Conservation (phyloP, 2,329 filamentous ascomycete genomes). For the Talaromyces pinophilus region DNA sequence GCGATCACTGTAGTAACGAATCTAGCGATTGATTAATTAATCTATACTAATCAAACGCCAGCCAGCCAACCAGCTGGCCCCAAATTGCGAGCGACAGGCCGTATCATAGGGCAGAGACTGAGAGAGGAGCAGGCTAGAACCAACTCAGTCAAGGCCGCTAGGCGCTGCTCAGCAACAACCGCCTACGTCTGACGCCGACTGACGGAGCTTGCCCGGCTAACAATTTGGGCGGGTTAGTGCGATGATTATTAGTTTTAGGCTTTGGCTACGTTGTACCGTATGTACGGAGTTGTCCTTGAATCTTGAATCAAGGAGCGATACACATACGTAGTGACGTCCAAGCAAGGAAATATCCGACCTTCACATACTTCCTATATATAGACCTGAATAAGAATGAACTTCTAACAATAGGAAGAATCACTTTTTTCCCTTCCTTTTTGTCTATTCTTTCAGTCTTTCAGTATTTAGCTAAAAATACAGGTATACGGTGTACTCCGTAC, state of each 20-base stretch:
- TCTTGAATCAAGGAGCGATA: constrained; percentile 10
- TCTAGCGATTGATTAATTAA: constrained; percentile 6
- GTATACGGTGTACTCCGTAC: constrained; percentile 5
- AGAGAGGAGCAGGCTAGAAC: neutral
- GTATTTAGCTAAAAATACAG: neutral
- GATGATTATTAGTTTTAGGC: neutral
- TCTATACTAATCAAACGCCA: neutral
- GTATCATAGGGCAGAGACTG: constrained; percentile 4
- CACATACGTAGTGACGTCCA: neutral
- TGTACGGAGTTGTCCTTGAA: neutral
- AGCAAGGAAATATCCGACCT: constrained; percentile 11
- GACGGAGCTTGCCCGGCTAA: neutral
- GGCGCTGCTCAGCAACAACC: constrained; percentile 12
- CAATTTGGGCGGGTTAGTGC: neutral
- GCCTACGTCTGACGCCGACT: neutral
- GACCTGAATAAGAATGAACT: neutral
- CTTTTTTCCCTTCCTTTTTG: neutral
- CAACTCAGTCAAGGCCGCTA: constrained; percentile 11
- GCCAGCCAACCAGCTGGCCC: constrained; percentile 7
- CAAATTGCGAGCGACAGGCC: neutral
- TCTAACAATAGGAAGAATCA: neutral
- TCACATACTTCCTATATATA: constrained; percentile 11
- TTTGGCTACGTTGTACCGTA: neutral
- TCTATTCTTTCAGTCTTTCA: neutral
- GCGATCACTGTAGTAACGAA: constrained; percentile 13